These are phyloP conservation scores for Ogataea thermomethanolica DNA, from an alignment of 805 yeast species.

Conservation along the genomic window DNA sequence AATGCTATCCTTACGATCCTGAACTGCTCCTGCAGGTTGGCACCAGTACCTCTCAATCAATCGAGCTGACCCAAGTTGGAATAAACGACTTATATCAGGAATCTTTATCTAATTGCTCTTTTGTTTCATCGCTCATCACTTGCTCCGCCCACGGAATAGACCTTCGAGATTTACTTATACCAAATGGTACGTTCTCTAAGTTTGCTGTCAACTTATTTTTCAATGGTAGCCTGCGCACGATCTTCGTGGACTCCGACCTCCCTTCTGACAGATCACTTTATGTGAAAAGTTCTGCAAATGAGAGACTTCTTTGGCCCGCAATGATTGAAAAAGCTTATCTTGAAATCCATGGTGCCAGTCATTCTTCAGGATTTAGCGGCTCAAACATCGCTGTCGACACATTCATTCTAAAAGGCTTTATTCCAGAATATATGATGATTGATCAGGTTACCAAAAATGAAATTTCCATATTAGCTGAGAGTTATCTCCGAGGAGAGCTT, in stretches of 20 bases:
- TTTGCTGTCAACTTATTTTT: slow-evolving; percentile 40
- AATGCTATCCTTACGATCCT: slow-evolving; percentile 9
- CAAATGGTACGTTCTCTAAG: slow-evolving; percentile 23
- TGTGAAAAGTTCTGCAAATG: slow-evolving; percentile 37
- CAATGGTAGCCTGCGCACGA: slow-evolving; percentile 51
- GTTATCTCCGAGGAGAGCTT: slow-evolving; percentile 36
- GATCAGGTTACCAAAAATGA: slow-evolving; percentile 29
- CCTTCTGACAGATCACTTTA: slow-evolving; percentile 19
- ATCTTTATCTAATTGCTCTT: slow-evolving; percentile 64
- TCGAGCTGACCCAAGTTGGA: slow-evolving; percentile 11
- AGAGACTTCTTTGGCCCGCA: slow-evolving; percentile 56
- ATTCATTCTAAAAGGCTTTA: slow-evolving; percentile 63
- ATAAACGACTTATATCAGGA: slow-evolving; percentile 44
- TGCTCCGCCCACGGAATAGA: slow-evolving; percentile 32
- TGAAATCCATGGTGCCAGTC: slow-evolving; percentile 39
- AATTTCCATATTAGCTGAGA: slow-evolving; percentile 32
- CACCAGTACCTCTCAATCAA: background rate
- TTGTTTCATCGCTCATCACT: slow-evolving; percentile 65
- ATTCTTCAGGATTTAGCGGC: slow-evolving; percentile 62
- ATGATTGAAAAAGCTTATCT: slow-evolving; percentile 76
- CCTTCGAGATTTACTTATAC: slow-evolving; percentile 28
- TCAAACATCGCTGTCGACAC: slow-evolving; percentile 76
- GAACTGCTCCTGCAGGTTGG: slow-evolving; percentile 14
- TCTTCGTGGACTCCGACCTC: slow-evolving; percentile 47
- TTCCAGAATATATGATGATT: slow-evolving; percentile 55